A percentile compares a stretch with the other conserved stretches of the same genome.
These are phyloP conservation scores for Pleurotus citrinopileatus DNA, from an alignment of 768 basidiomycete genomes.

Conservation along the genomic window DNA sequence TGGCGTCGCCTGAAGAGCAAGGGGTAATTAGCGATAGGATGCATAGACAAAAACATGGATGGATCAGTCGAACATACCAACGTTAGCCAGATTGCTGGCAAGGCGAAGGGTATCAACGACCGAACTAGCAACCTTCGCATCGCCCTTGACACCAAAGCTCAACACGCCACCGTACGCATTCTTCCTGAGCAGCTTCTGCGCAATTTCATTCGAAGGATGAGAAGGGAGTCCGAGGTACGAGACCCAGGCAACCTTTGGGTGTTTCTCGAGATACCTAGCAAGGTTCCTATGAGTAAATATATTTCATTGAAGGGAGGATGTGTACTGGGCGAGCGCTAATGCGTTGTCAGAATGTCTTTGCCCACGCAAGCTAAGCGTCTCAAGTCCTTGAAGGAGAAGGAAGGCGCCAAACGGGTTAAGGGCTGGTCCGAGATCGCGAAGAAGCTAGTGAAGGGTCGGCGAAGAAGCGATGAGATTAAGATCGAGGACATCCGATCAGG, in stretches of 20 bases:
- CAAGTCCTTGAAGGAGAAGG: conserved; percentile 74
- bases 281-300: conserved; percentile 10
- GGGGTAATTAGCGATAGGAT: background rate
- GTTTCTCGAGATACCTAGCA: conserved; percentile 53
- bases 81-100: conserved; percentile 71
- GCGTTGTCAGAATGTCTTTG: conserved; percentile 74
- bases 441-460: conserved; percentile 29
- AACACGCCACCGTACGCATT: conserved; percentile 69
- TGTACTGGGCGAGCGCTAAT: conserved; percentile 58
- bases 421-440: conserved; percentile 65
- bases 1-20: conserved; percentile 51
- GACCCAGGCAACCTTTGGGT: conserved; percentile 73
- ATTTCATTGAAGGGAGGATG: background rate
- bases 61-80: conserved; percentile 53
- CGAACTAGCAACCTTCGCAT: conserved; percentile 45
- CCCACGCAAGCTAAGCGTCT: conserved; percentile 70
- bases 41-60: no score
- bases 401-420: conserved; percentile 75
- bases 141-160: conserved; percentile 73
- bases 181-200: conserved; percentile 50
- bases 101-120: conserved; percentile 71
- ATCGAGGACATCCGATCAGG: conserved; percentile 9
- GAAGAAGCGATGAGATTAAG: background rate
- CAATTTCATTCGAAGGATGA: conserved; percentile 60
- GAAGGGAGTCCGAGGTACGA: conserved; percentile 68